Percentiles rank a stretch among this genome's conserved stretches.
Evolutionary conservation across 345 rosid species (phyloP).

Genomic region (Brassica rapa): DNA sequence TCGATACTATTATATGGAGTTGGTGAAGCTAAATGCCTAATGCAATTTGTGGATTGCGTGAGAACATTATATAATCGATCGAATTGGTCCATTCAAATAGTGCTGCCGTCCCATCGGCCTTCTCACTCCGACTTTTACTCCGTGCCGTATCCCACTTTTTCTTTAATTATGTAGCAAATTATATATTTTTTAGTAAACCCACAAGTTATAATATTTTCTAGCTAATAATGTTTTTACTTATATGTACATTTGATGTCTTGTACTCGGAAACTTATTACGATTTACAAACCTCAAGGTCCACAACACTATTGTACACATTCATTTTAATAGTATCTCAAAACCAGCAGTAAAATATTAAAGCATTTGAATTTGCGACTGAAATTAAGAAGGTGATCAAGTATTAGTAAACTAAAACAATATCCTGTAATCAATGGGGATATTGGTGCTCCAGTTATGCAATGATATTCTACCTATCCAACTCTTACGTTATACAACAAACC

Average conservation of each 20-base stretch:
- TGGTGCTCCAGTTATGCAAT: neutral
- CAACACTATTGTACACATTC: neutral
- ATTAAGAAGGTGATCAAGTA: neutral
- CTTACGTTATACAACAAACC: neutral
- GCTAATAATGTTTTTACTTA: neutral
- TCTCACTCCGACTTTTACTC: slow-evolving; percentile 33
- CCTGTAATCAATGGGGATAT: neutral
- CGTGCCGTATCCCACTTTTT: slow-evolving; percentile 26
- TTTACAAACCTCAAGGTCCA: slow-evolving; percentile 1
- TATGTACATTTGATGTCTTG: neutral
- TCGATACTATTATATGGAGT: slow-evolving; percentile 13
- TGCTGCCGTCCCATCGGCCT: slow-evolving; percentile 37
- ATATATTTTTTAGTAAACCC: neutral
- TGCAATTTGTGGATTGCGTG: slow-evolving; percentile 24
- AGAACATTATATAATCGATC: slow-evolving; percentile 12
- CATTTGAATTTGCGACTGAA: neutral
- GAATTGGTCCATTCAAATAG: slow-evolving; percentile 28
- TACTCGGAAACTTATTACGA: neutral
- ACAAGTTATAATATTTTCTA: neutral
- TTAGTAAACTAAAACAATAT: neutral
- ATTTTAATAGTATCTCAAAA: neutral
- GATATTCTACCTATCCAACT: neutral
- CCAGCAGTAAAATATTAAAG: neutral
- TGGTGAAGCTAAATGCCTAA: neutral
- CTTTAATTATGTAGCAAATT: slow-evolving; percentile 5